phyloP scores from a whole-genome alignment of 306 rosid species.

The Malus orientalis region DNA sequence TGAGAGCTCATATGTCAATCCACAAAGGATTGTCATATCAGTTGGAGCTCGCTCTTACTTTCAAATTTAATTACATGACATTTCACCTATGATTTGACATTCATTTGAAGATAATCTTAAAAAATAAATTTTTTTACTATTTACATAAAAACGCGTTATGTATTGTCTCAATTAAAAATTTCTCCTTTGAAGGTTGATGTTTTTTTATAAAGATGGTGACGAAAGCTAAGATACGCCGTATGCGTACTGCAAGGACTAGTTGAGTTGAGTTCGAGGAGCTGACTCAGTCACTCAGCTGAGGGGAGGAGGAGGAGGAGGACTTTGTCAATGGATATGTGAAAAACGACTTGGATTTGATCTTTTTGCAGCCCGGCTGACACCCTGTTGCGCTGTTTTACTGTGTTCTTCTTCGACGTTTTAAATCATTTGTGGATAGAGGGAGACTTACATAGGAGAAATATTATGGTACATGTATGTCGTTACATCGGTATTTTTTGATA shows the following conservation, averaged over 20 bases:
- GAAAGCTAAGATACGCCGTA: not conserved
- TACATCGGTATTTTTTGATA: fast-evolving
- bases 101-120: too few relatives aligned
- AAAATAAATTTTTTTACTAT: fast-evolving
- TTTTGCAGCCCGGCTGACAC: not conserved
- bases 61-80: too few relatives aligned
- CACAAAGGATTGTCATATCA: too few relatives aligned
- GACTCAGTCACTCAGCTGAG: not conserved
- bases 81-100: too few relatives aligned
- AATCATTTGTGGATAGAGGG: not conserved
- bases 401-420: not conserved
- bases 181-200: too few relatives aligned
- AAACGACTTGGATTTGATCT: not conserved
- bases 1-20: too few relatives aligned
- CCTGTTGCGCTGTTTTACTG: not conserved
- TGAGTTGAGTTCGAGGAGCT: not conserved
- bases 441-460: too few relatives aligned
- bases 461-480: too few relatives aligned
- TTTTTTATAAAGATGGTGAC: not conserved
- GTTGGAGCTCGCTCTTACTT: too few relatives aligned
- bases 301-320: not conserved
- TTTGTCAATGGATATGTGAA: not conserved
- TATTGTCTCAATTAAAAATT: fast-evolving
- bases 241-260: constrained; percentile 1
- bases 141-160: fast-evolving